phyloP scores from a whole-genome alignment of 371 early-diverging fungal species.

The Fennellomyces sp. region DNA sequence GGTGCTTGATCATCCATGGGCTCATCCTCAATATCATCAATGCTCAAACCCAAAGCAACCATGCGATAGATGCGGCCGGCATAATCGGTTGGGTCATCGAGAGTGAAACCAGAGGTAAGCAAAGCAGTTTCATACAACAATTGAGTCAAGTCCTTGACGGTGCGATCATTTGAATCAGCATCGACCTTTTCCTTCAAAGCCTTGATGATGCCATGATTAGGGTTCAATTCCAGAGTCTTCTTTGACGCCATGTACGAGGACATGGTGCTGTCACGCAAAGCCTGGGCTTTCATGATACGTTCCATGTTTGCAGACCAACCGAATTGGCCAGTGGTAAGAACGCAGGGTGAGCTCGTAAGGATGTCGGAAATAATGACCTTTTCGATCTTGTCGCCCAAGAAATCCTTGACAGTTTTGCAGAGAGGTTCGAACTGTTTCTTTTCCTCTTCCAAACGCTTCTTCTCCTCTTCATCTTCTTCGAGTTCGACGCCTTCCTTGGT shows the following conservation, averaged over 20 bases:
- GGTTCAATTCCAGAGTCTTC: slow-evolving; percentile 98
- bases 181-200: slow-evolving; percentile 87
- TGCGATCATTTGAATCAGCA: slow-evolving; percentile 94
- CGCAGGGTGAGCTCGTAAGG: slow-evolving; percentile 95
- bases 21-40: slow-evolving; percentile 77
- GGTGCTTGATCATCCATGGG: slow-evolving; percentile 47
- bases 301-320: slow-evolving; percentile 99
- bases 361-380: slow-evolving; percentile 95
- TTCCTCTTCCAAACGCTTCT: slow-evolving; percentile 88
- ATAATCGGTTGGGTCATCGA: slow-evolving; percentile 94
- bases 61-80: slow-evolving; percentile 97
- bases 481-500: slow-evolving; percentile 99
- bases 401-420: slow-evolving; percentile 83
- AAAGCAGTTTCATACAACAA: slow-evolving; percentile 95
- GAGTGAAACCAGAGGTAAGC: slow-evolving; percentile 94
- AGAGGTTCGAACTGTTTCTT: slow-evolving; percentile 83
- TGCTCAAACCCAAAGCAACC: slow-evolving; percentile 95
- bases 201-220: slow-evolving; percentile 91
- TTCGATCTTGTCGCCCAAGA: slow-evolving; percentile 97
- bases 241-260: slow-evolving; percentile 96
- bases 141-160: slow-evolving; percentile 93
- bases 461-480: slow-evolving; percentile 96
- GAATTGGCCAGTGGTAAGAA: slow-evolving; percentile 96
- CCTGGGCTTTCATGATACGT: slow-evolving; percentile 99
- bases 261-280: slow-evolving; percentile 95